Evolutionary conservation across 345 rosid species (phyloP), one percentile per base, ranked within the genome.

Genomic region (Rhizophora apiculata): DNA sequence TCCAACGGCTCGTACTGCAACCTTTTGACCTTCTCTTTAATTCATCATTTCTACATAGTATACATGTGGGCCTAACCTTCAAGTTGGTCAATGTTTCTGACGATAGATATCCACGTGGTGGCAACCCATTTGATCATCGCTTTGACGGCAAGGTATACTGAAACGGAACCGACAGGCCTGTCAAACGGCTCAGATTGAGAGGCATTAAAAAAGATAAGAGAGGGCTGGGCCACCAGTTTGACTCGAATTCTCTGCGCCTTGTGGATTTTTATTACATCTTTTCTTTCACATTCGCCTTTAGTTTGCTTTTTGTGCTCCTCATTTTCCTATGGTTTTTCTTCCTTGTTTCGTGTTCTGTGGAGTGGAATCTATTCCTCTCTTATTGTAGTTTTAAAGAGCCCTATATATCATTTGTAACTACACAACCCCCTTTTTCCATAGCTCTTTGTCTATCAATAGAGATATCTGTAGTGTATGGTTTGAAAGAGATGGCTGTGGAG

Each of bases 401-500:
- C 59, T 11, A 10, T 43, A 43, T 43, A 43, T 43, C 13, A 15
- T 43, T 11, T 43, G 18, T 0, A 43, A 55, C 60, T 8, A 10
- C 15, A 24, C 9, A 55, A 22, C 11, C 26, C 37, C 56, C 20
- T 55, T 8, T 21, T 22, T 24, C 29, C 10, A 5, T 20, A 22
- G 11, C 30, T 55, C 15, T 55, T 30, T 2, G 60, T 22, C 29
- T 0, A 22, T 9, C 30, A 3, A 10, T 2, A 26, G 29, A 55
- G 30, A 10, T 55, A 16, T 55, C 16, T 21, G 26, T 51, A 10
- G 49, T 77, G 73, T 63, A 70, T 62, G 67, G 72, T 78, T 60
- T 24, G 32, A 43, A 51, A 68, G 72, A 65, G 27, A 89, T 89
- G 95, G 86, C 95, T 3, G 88, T 89, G 74, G 86, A 86, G 72